Conservation (phyloP, 2,329 filamentous ascomycete genomes). For the Torrubiella hemipterigena region DNA sequence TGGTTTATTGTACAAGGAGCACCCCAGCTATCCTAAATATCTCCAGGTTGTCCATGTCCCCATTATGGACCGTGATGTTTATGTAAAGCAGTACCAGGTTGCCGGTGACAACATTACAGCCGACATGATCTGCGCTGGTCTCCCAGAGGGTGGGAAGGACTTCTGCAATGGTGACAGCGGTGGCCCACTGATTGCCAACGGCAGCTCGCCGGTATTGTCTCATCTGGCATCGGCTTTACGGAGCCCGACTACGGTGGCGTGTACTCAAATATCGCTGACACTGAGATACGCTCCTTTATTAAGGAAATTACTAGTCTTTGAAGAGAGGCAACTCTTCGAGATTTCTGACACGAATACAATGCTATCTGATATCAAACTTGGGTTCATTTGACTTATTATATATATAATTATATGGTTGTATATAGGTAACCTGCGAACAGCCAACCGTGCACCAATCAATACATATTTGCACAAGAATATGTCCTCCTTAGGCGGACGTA, state of each 20-base stretch:
- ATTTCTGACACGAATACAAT: too few relatives aligned
- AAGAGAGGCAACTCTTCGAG: too few relatives aligned
- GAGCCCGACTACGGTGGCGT: constrained; percentile 13
- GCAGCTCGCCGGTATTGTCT: constrained; percentile 15
- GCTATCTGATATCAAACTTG: too few relatives aligned
- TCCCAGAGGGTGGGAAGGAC: constrained; percentile 15
- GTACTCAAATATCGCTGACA: constrained; percentile 14
- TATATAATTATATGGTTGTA: too few relatives aligned
- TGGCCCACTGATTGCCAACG: constrained; percentile 15
- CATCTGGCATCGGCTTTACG: constrained; percentile 18
- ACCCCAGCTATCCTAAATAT: too few relatives aligned
- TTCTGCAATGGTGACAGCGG: constrained; percentile 20
- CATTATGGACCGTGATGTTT: constrained; percentile 14
- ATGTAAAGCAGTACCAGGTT: constrained; percentile 13
- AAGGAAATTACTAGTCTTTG: constrained; percentile 5
- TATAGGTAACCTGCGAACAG: too few relatives aligned
- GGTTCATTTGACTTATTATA: too few relatives aligned
- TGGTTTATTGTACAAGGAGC: background rate
- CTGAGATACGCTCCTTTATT: constrained; percentile 13
- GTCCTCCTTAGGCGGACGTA: too few relatives aligned
- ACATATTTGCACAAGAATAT: too few relatives aligned
- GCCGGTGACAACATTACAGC: too few relatives aligned
- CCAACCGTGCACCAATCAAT: too few relatives aligned
- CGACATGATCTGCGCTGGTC: constrained; percentile 20
- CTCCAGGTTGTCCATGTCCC: constrained; percentile 19